Evolutionary conservation across 306 rosid genomes (phyloP).

Genomic region (Rubus idaeus): DNA sequence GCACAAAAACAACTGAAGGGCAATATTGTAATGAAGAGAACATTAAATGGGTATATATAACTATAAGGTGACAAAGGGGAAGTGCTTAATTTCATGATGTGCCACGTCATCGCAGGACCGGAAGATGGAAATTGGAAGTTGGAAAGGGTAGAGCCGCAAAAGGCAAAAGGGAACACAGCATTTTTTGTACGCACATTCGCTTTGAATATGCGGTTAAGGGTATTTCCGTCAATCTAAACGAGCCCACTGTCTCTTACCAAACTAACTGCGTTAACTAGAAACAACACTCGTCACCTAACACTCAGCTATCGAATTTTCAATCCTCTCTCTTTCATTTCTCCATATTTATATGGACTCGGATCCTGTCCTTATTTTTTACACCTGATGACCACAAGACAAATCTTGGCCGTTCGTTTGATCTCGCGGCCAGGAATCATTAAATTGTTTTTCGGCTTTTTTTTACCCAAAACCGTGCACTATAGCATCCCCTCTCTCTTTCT

Average conservation of each 20-base stretch:
- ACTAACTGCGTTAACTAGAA: neutral
- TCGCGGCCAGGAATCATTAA: too few species aligned
- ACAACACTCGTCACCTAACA: conserved; percentile 13
- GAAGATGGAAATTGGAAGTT: neutral
- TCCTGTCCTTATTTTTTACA: too few species aligned
- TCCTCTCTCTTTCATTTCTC: neutral
- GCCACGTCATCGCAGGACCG: neutral
- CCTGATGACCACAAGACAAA: too few species aligned
- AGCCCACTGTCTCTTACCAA: conserved; percentile 17
- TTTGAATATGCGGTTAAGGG: conserved; percentile 10
- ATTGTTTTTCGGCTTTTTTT: too few species aligned
- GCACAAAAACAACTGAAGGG: neutral
- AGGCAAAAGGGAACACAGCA: neutral
- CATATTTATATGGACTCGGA: too few species aligned
- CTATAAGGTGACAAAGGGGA: neutral
- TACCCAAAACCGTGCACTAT: too few species aligned
- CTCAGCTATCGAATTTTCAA: neutral
- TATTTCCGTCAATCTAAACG: conserved; percentile 1
- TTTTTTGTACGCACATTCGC: neutral
- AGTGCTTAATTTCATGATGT: neutral
- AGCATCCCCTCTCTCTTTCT: too few species aligned
- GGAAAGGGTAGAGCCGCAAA: neutral
- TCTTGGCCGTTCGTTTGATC: too few species aligned
- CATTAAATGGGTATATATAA: too few species aligned
- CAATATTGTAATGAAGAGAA: neutral